Conservation (phyloP, 495 filamentous ascomycete genomes). For the Choiromyces venosus region DNA sequence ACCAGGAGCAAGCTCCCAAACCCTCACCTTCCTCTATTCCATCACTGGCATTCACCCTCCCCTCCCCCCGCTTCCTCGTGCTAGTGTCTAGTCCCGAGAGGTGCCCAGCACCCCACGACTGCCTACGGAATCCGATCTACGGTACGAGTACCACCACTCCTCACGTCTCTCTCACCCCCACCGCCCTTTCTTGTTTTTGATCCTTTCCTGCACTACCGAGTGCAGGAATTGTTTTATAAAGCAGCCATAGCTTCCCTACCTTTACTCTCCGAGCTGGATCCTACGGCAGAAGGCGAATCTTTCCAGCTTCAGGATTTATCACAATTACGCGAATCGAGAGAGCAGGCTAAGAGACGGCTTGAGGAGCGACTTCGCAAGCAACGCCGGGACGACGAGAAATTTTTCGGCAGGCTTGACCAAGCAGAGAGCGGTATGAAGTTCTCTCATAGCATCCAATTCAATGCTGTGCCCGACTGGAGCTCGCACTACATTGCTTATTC, state of each 20-base stretch:
- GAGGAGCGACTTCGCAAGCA: slow-evolving; percentile 21
- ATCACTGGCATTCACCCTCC: not conserved
- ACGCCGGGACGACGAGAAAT: slow-evolving; percentile 38
- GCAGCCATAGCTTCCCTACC: slow-evolving; percentile 33
- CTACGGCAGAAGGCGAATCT: slow-evolving; percentile 24
- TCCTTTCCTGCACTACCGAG: slow-evolving; percentile 25
- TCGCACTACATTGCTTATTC: slow-evolving; percentile 95
- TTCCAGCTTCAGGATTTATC: slow-evolving; percentile 36
- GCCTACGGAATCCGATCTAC: not conserved
- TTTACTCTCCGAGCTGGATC: slow-evolving; percentile 22
- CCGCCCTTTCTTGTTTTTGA: not conserved
- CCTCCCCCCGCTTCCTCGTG: not conserved
- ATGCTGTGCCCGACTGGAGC: slow-evolving; percentile 98
- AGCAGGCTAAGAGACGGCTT: slow-evolving; percentile 12
- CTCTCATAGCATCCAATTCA: slow-evolving; percentile 98
- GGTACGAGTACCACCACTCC: slow-evolving; percentile 10
- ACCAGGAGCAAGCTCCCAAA: not conserved
- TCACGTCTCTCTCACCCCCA: not conserved
- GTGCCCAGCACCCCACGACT: not conserved
- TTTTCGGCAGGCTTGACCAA: slow-evolving; percentile 53
- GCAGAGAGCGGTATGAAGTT: slow-evolving; percentile 91
- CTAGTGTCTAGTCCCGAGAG: not conserved
- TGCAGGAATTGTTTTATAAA: slow-evolving; percentile 36
- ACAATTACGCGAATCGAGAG: slow-evolving; percentile 18
- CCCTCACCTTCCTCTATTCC: not conserved